A percentile compares a stretch with the other conserved stretches of the same genome.
Conservation (phyloP, 2,329 filamentous ascomycete species). For the Cercospora janseana region DNA sequence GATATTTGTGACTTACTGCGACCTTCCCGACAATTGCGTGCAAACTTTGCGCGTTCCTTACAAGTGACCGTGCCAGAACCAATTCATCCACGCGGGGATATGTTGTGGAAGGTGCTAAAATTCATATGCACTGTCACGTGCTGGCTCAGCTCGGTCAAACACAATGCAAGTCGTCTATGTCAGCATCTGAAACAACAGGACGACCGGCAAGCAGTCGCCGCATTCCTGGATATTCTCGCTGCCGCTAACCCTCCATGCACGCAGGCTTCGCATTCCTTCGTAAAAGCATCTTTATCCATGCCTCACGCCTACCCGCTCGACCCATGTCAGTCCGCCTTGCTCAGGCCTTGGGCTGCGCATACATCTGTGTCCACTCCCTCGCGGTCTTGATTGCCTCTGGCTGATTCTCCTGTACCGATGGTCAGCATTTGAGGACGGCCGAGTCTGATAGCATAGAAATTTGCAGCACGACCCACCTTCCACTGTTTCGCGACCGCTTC, state of each 20-base stretch:
- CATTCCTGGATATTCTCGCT: slow-evolving; percentile 4
- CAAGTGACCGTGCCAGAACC: too few relatives aligned
- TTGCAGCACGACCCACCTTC: slow-evolving; percentile 55
- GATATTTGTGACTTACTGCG: too few relatives aligned
- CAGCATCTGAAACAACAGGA: background rate
- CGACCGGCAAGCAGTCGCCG: background rate
- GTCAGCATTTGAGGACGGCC: too few relatives aligned
- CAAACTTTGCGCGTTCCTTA: too few relatives aligned
- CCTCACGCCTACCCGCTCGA: too few relatives aligned
- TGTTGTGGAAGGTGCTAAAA: background rate
- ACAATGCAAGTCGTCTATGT: background rate
- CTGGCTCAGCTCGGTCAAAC: background rate
- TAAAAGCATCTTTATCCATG: background rate
- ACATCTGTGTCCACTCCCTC: slow-evolving; percentile 83
- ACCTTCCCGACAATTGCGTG: too few relatives aligned
- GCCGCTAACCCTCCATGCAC: background rate
- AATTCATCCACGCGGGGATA: background rate
- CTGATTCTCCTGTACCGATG: slow-evolving; percentile 67
- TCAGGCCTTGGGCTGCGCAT: slow-evolving; percentile 52
- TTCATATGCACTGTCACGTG: background rate
- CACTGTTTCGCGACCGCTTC: slow-evolving; percentile 97
- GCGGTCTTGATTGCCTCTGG: slow-evolving; percentile 88
- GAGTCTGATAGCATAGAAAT: too few relatives aligned
- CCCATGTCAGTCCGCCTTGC: too few relatives aligned
- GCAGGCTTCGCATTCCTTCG: background rate